These are phyloP conservation scores for Boletus tomentosulus DNA, from an alignment of 768 basidiomycete genomes.

Conservation along the genomic window DNA sequence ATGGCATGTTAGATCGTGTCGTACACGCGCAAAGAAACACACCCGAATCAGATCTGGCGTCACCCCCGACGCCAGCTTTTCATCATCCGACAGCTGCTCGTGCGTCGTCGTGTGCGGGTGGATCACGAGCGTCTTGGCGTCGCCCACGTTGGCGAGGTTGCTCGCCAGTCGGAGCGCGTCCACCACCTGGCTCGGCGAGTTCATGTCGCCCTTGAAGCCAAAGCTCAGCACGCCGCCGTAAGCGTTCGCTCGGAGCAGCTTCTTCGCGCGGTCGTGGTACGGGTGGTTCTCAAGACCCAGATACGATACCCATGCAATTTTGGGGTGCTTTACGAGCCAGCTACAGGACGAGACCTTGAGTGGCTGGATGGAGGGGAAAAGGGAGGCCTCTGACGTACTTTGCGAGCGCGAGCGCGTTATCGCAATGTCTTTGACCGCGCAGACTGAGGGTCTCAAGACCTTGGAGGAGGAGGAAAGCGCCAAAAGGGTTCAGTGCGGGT, in stretches of 20 bases:
- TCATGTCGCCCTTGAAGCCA: slow-evolving; percentile 59
- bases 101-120: slow-evolving; percentile 60
- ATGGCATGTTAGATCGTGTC: neutral
- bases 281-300: slow-evolving; percentile 62
- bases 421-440: slow-evolving; percentile 52
- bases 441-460: slow-evolving; percentile 63
- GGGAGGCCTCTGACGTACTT: slow-evolving; percentile 21
- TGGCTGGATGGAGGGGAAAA: neutral
- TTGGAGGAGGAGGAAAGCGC: slow-evolving; percentile 53
- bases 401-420: slow-evolving; percentile 54
- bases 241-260: slow-evolving; percentile 45
- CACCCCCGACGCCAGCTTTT: slow-evolving; percentile 48
- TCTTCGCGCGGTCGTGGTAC: slow-evolving; percentile 55
- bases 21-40: slow-evolving; percentile 7
- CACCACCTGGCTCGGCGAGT: slow-evolving; percentile 54
- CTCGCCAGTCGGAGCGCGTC: slow-evolving; percentile 69
- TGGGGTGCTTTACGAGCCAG: slow-evolving; percentile 61
- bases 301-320: slow-evolving; percentile 76
- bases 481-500: slow-evolving; percentile 50
- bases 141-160: slow-evolving; percentile 69
- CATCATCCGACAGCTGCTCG: slow-evolving; percentile 47
- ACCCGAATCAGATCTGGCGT: slow-evolving; percentile 56
- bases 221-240: slow-evolving; percentile 79
- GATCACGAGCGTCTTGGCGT: slow-evolving; percentile 60
- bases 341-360: slow-evolving; percentile 2